phyloP scores from a whole-genome alignment of 495 filamentous ascomycete species.

The Penicillium mononematosum region DNA sequence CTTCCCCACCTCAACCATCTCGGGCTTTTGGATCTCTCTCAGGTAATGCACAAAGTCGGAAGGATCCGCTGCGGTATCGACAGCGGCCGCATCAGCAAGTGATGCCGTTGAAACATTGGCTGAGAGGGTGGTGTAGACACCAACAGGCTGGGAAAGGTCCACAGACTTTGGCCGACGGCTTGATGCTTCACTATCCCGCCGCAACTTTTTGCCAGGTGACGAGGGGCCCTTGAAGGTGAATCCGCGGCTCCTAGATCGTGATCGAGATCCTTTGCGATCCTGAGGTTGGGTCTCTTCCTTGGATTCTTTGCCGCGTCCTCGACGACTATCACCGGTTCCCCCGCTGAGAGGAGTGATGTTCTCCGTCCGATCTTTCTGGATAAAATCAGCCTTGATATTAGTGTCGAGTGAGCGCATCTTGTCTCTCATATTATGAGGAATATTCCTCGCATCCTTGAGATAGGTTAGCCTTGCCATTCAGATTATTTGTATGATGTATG shows the following conservation, averaged over 20 bases:
- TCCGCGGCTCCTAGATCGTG: conserved; percentile 71
- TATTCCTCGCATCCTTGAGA: conserved; percentile 76
- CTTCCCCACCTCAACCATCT: conserved; percentile 85
- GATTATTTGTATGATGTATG: too few relatives aligned
- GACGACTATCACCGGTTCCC: conserved; percentile 40
- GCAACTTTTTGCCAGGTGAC: conserved; percentile 57
- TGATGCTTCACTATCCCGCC: conserved; percentile 44
- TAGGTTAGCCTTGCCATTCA: conserved; percentile 37
- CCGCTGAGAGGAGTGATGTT: conserved; percentile 43
- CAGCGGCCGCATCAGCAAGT: conserved; percentile 40
- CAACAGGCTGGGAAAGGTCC: conserved; percentile 43
- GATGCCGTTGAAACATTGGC: conserved; percentile 44
- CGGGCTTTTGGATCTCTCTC: conserved; percentile 70
- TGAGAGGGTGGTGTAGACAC: conserved; percentile 47
- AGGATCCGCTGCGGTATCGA: conserved; percentile 56
- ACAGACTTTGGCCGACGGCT: conserved; percentile 44
- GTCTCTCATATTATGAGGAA: conserved; percentile 87
- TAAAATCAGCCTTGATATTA: conserved; percentile 92
- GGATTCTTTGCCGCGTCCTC: conserved; percentile 41
- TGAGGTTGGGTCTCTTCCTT: conserved; percentile 35
- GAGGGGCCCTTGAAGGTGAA: conserved; percentile 67
- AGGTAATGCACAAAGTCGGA: conserved; percentile 82
- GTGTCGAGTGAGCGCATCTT: conserved; percentile 88
- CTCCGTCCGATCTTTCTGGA: conserved; percentile 79
- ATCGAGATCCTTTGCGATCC: conserved; percentile 53